Base-by-base conservation (phyloP, 2,329 filamentous ascomycete species). In the Clonostachys sp. region DNA sequence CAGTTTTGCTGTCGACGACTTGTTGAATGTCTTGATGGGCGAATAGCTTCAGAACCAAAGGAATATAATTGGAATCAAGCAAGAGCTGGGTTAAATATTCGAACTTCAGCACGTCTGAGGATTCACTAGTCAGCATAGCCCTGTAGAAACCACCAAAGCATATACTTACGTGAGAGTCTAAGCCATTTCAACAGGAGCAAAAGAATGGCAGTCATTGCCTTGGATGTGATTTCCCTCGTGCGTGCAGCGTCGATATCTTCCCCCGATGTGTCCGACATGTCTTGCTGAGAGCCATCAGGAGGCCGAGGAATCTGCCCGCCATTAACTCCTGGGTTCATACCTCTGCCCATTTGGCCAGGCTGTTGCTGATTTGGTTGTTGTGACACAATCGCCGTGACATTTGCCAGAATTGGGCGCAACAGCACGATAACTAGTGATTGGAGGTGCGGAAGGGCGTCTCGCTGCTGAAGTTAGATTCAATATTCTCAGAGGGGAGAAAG, bases 161-260 rank as follows among this genome's bases (percentile, higher is more conserved):
- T 39, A 18, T 36, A 63, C 89, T 74, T 73, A 95, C 90, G 94
- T 49, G 91, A 96, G 46, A 95, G 74, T 64, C 96, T 95, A 58
- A 97, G 86, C 94, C 94, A 99, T 67, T 97, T 99, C 51, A 97
- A 64, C 41, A 97, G 68, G n/a, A 96, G 73, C 30, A 99, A 72
- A 30, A 99, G 70, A 47, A 91, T 87, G 1, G 88, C 91, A n/a
- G 91, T 94, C 18, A 96, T 86, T 1, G 92, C 92, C 66, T 97
- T 97, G 24, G 86, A 83, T 12, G 87, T 87, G 45, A 99, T 91
- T 65, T 99, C 94, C 48, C 92, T 82, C 14, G 83, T 84, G 44
- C 95, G 80, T 47, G 88, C 78, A 39, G 85, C 83, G 63, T 97
- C 91, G 14, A 95, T 68, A 57, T 96, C 91, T 50, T 95, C 91